Evolutionary conservation across 1,139 yeast species (phyloP), one percentile per base, ranked within the genome.

Genomic region (Yamadazyma atlantica): DNA sequence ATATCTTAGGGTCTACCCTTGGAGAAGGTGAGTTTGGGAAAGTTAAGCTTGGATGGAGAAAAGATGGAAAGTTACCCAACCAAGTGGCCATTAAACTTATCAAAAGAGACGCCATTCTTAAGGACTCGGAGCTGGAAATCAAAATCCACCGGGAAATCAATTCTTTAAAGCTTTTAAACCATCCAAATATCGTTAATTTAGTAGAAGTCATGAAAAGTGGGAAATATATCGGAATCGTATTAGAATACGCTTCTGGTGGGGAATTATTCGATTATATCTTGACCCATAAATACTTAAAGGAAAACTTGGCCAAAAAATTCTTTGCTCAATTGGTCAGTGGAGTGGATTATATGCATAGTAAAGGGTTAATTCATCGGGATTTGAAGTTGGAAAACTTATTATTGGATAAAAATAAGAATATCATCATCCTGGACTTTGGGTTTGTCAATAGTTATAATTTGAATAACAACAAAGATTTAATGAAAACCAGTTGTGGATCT

Each of bases 21-120:
- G 98, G 98, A 28, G 96, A 90, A 64, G 98, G 98, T 32, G 97
- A 92, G 58, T 92, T 92, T 60, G 98, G 97, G 42, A 90, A 90
- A 62, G 98, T 92, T 44, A 92, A 90, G 60, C 71, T 92, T n/a
- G 97, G 97, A 14, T 90, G 97, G 97, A 72, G 95, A 40, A 83
- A 84, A 59, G 92, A 83, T 54, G 89, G 89, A 25, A 69, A 71
- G 46, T 74, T 72, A 33, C 89, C 95, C 4, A 80, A 85, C 38
- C 94, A 88, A 64, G 97, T 90, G 17, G 98, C 98, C 35, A 89
- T 92, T 52, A 92, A 92, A 58, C 76, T 92, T 44, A 88, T 92
- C 43, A 82, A 90, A 54, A 74, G 96, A 53, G 96, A 89, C 44
- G 78, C 87, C 14, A 83, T 92, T 13, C 80, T 87, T 38, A 84